These are phyloP conservation scores for Coemansia pectinata DNA, from an alignment of 192 early-diverging fungal species.

Conservation along the genomic window DNA sequence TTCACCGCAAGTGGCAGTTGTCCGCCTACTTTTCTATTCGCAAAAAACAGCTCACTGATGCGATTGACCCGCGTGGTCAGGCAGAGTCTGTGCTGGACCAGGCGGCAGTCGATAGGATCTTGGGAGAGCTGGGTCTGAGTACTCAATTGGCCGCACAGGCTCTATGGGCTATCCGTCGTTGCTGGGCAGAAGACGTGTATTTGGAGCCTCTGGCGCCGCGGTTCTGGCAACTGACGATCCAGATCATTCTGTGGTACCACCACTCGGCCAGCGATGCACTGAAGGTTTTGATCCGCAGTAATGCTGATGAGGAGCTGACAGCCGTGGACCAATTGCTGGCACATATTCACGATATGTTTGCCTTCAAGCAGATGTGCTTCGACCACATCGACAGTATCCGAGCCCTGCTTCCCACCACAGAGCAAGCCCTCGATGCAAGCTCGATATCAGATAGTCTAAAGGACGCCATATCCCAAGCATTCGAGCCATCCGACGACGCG, in stretches of 20 bases:
- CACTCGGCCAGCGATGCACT: conserved; percentile 9
- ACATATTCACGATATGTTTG: conserved; percentile 24
- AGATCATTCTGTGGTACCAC: conserved; percentile 30
- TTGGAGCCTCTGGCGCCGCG: conserved; percentile 26
- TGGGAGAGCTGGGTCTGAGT: conserved; percentile 3
- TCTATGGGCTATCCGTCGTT: conserved; percentile 23
- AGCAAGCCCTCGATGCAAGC: background rate
- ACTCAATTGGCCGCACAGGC: conserved; percentile 22
- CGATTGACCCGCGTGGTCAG: conserved; percentile 5
- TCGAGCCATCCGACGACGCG: conserved; percentile 11
- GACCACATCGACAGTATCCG: conserved; percentile 6
- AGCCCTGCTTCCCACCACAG: background rate
- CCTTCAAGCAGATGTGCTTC: background rate
- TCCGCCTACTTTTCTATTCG: conserved; percentile 46
- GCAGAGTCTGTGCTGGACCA: background rate
- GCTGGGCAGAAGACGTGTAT: conserved; percentile 36
- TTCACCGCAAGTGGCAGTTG: conserved; percentile 49
- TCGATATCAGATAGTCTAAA: background rate
- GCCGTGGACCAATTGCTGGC: conserved; percentile 19
- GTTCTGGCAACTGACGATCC: conserved; percentile 48
- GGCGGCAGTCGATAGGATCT: background rate
- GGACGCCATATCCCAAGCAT: conserved; percentile 7
- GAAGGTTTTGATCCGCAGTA: conserved; percentile 13
- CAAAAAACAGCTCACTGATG: conserved; percentile 25
- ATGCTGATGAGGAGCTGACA: background rate